phyloP scores from a whole-genome alignment of 768 basidiomycete genomes.

The Hericium coralloides region DNA sequence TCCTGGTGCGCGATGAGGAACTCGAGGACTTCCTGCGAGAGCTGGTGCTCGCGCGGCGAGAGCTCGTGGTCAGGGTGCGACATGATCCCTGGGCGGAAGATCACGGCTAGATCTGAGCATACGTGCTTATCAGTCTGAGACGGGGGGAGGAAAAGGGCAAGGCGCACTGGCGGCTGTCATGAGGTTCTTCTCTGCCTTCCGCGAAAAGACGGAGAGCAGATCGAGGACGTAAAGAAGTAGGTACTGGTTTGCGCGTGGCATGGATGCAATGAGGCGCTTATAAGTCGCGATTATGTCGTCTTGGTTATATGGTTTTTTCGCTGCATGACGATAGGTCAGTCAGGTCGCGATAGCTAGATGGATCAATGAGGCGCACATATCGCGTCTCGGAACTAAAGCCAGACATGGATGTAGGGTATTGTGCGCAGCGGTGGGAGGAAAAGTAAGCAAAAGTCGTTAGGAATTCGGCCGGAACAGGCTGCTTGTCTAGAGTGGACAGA shows the following conservation, averaged over 20 bases:
- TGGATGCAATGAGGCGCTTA: slow-evolving; percentile 71
- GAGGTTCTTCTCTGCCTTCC: slow-evolving; percentile 84
- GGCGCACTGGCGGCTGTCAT: slow-evolving; percentile 91
- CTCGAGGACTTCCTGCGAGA: slow-evolving; percentile 86
- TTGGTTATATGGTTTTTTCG: slow-evolving; percentile 57
- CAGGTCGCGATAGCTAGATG: not conserved
- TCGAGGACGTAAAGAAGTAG: slow-evolving; percentile 97
- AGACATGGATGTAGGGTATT: not conserved
- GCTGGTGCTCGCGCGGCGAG: slow-evolving; percentile 75
- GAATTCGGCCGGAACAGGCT: no score
- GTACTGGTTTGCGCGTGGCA: slow-evolving; percentile 89
- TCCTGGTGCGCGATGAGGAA: slow-evolving; percentile 96
- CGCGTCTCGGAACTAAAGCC: slow-evolving; percentile 63
- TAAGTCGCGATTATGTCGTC: slow-evolving; percentile 72
- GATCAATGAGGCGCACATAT: slow-evolving; percentile 40
- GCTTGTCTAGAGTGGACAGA: slow-evolving; percentile 6
- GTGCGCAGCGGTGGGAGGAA: not conserved
- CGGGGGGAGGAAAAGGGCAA: not conserved
- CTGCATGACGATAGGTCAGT: slow-evolving; percentile 25
- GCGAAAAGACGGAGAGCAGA: slow-evolving; percentile 88
- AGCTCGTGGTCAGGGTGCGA: slow-evolving; percentile 85
- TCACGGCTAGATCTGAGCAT: slow-evolving; percentile 80
- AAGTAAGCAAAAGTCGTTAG: not conserved
- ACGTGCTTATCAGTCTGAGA: not conserved
- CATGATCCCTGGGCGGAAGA: slow-evolving; percentile 93